phyloP scores from a whole-genome alignment of 306 rosid genomes.

The Vigna reflexopilosa region DNA sequence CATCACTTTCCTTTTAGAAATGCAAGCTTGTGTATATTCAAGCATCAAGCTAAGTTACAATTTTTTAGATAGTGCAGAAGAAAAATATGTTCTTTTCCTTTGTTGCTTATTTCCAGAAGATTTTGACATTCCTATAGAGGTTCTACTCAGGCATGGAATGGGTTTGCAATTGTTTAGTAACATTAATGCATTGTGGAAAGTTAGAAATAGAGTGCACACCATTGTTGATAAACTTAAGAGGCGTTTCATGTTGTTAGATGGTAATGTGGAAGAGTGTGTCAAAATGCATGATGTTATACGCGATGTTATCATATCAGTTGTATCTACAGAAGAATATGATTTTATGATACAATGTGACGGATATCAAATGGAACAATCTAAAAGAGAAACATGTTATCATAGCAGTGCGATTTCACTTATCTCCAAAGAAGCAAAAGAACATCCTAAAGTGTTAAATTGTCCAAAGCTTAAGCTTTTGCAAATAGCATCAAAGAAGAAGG shows the following conservation, averaged over 20 bases:
- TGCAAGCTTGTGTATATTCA: neutral
- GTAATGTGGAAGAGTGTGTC: constrained; percentile 32
- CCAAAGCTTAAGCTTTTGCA: constrained; percentile 22
- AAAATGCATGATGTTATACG: constrained; percentile 48
- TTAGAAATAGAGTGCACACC: constrained; percentile 34
- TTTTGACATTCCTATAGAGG: constrained; percentile 23
- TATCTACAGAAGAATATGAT: neutral
- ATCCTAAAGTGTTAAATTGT: neutral
- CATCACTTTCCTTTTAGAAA: neutral
- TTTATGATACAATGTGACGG: neutral
- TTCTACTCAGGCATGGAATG: constrained; percentile 20
- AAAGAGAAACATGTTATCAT: neutral
- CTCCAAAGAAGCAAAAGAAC: neutral
- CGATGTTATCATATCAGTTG: constrained; percentile 34
- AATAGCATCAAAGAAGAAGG: neutral
- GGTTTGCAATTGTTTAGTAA: constrained; percentile 33
- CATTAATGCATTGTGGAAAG: neutral
- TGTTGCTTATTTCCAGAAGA: constrained; percentile 46
- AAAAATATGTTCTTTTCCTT: constrained; percentile 27
- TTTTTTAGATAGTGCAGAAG: constrained; percentile 32
- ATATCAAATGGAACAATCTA: neutral
- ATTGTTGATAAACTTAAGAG: constrained; percentile 36
- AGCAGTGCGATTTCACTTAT: constrained; percentile 19
- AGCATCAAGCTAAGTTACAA: constrained; percentile 26
- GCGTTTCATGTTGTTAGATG: constrained; percentile 40